Conservation (phyloP, 1,284 basidiomycete species). For the Microbotryum violaceum region DNA sequence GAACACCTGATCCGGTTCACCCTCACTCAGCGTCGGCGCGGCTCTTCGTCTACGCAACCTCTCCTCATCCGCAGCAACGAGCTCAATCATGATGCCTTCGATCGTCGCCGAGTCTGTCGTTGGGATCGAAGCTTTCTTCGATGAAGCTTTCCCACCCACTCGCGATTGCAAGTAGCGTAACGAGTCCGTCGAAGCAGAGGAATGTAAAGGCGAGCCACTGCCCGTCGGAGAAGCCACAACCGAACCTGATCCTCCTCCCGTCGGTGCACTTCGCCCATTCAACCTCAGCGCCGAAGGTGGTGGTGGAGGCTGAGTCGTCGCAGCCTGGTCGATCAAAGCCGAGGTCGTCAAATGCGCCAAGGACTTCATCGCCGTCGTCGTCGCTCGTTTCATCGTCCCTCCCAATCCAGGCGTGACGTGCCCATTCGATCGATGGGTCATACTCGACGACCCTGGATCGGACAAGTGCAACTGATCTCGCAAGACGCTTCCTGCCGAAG, state of each 20-base stretch:
- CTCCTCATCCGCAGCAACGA: conserved; percentile 28
- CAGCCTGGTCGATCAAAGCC: conserved; percentile 46
- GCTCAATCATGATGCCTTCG: conserved; percentile 10
- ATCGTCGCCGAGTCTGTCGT: conserved; percentile 15
- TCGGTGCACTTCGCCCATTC: no score
- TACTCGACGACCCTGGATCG: background rate
- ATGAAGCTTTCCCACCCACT: conserved; percentile 6
- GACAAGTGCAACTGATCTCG: background rate
- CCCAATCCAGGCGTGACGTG: conserved; percentile 8
- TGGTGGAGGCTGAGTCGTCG: conserved; percentile 49
- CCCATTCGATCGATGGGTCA: background rate
- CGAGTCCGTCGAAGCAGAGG: conserved; percentile 26
- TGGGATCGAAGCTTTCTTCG: conserved; percentile 2
- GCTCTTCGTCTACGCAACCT: conserved; percentile 23
- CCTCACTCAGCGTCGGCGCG: conserved; percentile 13
- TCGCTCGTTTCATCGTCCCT: conserved; percentile 19
- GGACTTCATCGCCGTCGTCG: conserved; percentile 20
- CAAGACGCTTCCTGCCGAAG: background rate
- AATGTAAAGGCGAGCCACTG: conserved; percentile 14
- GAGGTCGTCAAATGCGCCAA: conserved; percentile 41
- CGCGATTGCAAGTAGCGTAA: conserved; percentile 27
- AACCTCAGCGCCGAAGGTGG: conserved; percentile 2
- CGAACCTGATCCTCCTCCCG: background rate
- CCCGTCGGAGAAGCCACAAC: conserved; percentile 5
- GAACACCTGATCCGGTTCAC: conserved; percentile 48